Base-by-base conservation (phyloP, 208 protist species). In the Acanthamoeba royreba region DNA sequence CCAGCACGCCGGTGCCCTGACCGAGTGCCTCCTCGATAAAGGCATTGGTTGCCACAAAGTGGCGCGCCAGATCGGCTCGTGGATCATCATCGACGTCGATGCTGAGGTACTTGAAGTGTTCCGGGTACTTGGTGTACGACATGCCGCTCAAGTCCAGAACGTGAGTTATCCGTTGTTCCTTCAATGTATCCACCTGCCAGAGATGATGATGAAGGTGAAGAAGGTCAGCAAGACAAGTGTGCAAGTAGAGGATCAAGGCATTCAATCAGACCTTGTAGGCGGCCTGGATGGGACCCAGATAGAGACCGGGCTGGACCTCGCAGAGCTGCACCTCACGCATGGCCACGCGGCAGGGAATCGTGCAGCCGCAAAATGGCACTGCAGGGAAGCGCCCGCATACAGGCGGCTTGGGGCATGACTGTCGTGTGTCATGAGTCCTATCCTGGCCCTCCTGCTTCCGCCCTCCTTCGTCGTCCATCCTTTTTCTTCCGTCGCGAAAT, bases 21-120 rank as follows among this genome's bases (percentile, higher is more conserved):
- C 40, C 74, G 11, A 85, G 31, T n/a, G 74, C 74, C n/a, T 85
- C 74, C 15, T 85, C 38, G 74, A 85, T 85, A 43, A 85, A 85
- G 31, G 42, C 45, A n/a, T 53, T 46, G 38, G 74, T 85, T 4
- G 3, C 15, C 45, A 25, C 74, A 22, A 85, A 52, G 52, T 85
- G 74, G n/a, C 15, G 19, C 4, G 22, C 22, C 25, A 85, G 38
- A 38, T 85, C 74, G 15, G n/a, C 74, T 13, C 25, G 28, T 38
- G n/a, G n/a, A 13, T 49, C 31, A 43, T 85, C 74, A 25, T 35
- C 42, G 22, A 85, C 22, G 19, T 52, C 74, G 15, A 85, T 52
- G 74, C 42, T 55, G 11, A 85, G 74, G 74, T 55, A 85, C 38
- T 33, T 85, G 45, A 85, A 85, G 3, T 22, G n/a, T 8, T 85